A percentile compares a stretch with the other conserved stretches of the same genome.
These are phyloP conservation scores for Mrakia frigida DNA, from an alignment of 768 basidiomycete genomes.

Conservation along the genomic window DNA sequence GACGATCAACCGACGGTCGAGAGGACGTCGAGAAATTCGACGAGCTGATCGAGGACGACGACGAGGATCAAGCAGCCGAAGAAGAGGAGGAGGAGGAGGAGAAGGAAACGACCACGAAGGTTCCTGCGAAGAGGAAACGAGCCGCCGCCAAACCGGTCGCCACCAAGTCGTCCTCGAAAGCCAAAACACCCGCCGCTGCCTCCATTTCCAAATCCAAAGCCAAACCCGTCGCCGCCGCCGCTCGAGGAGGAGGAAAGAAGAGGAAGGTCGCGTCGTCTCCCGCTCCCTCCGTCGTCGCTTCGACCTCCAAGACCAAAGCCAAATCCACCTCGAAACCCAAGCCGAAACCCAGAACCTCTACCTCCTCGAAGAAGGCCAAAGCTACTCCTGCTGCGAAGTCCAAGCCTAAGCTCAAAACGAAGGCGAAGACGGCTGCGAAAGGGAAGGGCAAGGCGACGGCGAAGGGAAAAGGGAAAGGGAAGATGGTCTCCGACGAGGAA, in stretches of 20 bases:
- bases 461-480: neutral
- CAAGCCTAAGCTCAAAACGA: neutral
- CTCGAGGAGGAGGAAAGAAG: slow-evolving; percentile 2
- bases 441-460: neutral
- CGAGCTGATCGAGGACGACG: neutral
- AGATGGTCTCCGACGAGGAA: neutral
- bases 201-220: neutral
- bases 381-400: neutral
- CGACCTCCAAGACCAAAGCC: neutral
- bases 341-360: neutral
- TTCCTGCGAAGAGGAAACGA: slow-evolving; percentile 4
- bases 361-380: neutral
- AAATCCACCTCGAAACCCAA: neutral
- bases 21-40: neutral
- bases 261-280: neutral
- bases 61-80: neutral
- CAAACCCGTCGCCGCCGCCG: neutral
- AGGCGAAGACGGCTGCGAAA: neutral
- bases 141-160: neutral
- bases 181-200: neutral
- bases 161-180: neutral
- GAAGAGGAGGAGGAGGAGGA: neutral
- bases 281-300: neutral
- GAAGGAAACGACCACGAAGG: neutral
- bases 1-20: neutral